Evolutionary conservation across 768 basidiomycete genomes (phyloP).

Genomic region (Termitomyces sp.): DNA sequence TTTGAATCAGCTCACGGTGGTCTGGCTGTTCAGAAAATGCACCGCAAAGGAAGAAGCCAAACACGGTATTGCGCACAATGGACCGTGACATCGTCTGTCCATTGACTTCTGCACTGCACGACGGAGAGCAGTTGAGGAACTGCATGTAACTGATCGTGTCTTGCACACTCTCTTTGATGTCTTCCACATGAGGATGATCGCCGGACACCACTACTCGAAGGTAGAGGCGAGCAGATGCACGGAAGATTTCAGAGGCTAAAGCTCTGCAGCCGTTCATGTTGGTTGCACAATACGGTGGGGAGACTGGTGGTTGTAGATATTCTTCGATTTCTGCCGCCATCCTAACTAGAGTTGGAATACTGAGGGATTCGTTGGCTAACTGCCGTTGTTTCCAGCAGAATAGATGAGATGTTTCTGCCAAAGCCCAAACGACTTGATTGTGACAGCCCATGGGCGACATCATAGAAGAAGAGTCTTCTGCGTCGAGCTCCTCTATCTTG

Average conservation of each 20-base stretch:
- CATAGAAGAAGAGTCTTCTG: constrained; percentile 57
- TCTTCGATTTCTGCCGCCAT: constrained; percentile 51
- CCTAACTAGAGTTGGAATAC: constrained; percentile 56
- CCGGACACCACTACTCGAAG: constrained; percentile 77
- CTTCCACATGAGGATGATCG: constrained; percentile 60
- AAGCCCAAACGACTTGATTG: constrained; percentile 72
- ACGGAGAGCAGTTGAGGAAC: constrained; percentile 29
- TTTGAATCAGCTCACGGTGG: constrained; percentile 41
- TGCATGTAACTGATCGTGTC: constrained; percentile 50
- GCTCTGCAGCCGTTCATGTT: constrained; percentile 34
- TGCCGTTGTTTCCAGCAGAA: constrained; percentile 61
- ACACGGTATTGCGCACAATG: constrained; percentile 76
- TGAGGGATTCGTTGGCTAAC: constrained; percentile 41
- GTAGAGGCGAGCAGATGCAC: constrained; percentile 70
- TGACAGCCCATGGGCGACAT: constrained; percentile 83
- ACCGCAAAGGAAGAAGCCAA: constrained; percentile 72
- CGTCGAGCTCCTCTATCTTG: constrained; percentile 32
- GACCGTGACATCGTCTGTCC: constrained; percentile 37
- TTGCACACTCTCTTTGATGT: constrained; percentile 53
- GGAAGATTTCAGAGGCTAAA: constrained; percentile 62
- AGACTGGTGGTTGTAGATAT: constrained; percentile 26
- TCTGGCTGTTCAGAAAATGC: constrained; percentile 53
- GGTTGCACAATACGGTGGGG: constrained; percentile 15
- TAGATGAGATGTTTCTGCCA: constrained; percentile 70
- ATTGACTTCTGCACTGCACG: constrained; percentile 9